phyloP scores from a whole-genome alignment of 2,329 filamentous ascomycete genomes.

The Talaromyces verruculosus region DNA sequence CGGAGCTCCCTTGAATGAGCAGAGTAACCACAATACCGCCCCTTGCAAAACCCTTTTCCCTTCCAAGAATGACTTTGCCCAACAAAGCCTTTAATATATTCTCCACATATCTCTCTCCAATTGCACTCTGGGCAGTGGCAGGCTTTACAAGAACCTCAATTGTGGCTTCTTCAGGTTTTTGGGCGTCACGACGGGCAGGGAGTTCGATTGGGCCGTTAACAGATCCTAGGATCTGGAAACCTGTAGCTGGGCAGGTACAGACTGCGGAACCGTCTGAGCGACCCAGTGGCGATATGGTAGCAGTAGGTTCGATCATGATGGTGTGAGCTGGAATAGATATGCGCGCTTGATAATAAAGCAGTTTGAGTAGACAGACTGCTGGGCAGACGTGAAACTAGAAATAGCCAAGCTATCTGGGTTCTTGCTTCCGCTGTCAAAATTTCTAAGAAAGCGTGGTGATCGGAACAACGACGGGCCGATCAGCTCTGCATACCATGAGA shows the following conservation, averaged over 20 bases:
- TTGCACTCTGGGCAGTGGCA: constrained; percentile 79
- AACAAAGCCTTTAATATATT: constrained; percentile 45
- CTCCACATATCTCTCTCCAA: constrained; percentile 79
- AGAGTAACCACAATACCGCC: constrained; percentile 47
- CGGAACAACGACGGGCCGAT: constrained; percentile 3
- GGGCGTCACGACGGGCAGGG: constrained; percentile 69
- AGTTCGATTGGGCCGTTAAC: constrained; percentile 95
- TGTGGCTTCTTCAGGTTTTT: constrained; percentile 85
- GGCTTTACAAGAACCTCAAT: constrained; percentile 90
- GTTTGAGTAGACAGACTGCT: neutral
- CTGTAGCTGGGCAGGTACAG: constrained; percentile 48
- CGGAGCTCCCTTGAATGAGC: constrained; percentile 40
- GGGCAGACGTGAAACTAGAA: neutral
- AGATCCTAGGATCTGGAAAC: constrained; percentile 78
- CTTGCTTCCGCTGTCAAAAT: neutral
- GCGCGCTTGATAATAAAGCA: neutral
- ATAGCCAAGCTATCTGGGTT: neutral
- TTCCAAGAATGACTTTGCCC: constrained; percentile 42
- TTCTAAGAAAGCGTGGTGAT: neutral
- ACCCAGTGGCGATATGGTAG: constrained; percentile 35
- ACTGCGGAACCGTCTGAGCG: constrained; percentile 44
- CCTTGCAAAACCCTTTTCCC: constrained; percentile 43
- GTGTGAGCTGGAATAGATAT: no score
- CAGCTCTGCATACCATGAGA: neutral
- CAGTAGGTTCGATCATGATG: constrained; percentile 38